Percentiles rank a stretch among this genome's conserved stretches.
Evolutionary conservation across 257 asterid genomes (phyloP).

Genomic region (Gentiana macrophylla): DNA sequence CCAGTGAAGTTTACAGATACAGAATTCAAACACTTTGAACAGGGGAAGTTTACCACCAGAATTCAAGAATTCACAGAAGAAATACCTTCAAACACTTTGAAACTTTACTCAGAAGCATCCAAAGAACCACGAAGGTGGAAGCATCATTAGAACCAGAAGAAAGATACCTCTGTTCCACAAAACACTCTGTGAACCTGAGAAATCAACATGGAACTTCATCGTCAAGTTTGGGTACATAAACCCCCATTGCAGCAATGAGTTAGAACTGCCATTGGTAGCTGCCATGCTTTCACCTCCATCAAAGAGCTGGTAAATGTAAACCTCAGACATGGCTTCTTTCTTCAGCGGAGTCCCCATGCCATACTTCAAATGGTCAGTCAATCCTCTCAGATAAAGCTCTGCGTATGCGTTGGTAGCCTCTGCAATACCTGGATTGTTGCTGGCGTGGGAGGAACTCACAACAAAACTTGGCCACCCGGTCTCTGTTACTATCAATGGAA

Average conservation of each 20-base stretch:
- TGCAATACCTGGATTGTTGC: constrained; percentile 15
- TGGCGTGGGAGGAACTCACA: constrained; percentile 17
- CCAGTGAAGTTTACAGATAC: not conserved
- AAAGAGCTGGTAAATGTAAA: constrained; percentile 66
- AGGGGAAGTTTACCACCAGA: no score
- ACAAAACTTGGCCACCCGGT: constrained; percentile 78
- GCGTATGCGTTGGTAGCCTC: constrained; percentile 34
- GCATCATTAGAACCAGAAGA: not conserved
- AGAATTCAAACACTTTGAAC: not conserved
- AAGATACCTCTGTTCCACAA: not conserved
- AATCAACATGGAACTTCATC: constrained; percentile 35
- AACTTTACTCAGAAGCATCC: not conserved
- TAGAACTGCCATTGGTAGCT: constrained; percentile 13
- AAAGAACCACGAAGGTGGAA: not conserved
- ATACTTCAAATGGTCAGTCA: constrained; percentile 47
- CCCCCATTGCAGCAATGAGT: constrained; percentile 48
- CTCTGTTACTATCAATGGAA: constrained; percentile 63
- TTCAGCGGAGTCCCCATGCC: constrained; percentile 78
- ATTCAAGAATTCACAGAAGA: no score
- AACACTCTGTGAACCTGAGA: constrained; percentile 27
- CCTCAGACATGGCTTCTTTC: constrained; percentile 53
- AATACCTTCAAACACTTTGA: no score
- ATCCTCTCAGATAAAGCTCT: constrained; percentile 50
- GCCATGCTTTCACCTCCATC: constrained; percentile 26
- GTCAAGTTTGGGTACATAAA: constrained; percentile 64